Evolutionary conservation across 1,284 basidiomycete species (phyloP), one percentile per base, ranked within the genome.

Genomic region (Ustilago nuda): DNA sequence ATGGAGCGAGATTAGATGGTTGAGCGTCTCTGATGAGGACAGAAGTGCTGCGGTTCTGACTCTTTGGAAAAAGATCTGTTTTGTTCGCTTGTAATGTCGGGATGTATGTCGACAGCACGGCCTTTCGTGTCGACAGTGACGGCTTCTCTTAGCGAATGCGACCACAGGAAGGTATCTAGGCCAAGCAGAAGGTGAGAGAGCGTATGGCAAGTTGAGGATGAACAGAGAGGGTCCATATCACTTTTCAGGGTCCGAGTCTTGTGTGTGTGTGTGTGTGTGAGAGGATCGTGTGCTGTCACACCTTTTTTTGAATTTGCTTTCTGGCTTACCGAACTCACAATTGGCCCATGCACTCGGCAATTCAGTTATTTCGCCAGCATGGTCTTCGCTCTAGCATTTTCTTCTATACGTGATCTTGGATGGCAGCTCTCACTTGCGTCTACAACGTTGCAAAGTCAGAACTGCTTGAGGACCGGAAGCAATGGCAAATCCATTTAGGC

Each of bases 331-430:
- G 41, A 50, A 33, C 32, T 4, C 32, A 53, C 30, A 37, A 30
- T 32, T 59, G 57, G 57, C 57, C 57, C 46, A 59, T 39, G 57
- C 57, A 36, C 27, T 59, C 48, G 57, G 57, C 57, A 59, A 59
- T 48, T 33, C 13, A 32, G 3, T 6, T 27, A 36, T 58, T 58
- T 58, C 45, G 46, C 56, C 56, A 32, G 57, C 23, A 13, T 32
- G 35, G 5, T 1, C 32, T 57, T 35, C 17, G 33, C 30, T 46
- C 48, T 35, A 9, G 3, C 13, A 4, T 35, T 35, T 27, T 19
- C 48, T n/a, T 48, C n/a, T 46, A 17, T 46, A 3, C n/a, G 5
- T 30, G 33, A 17, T 17, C 51, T 32, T 19, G 8, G 43, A 5
- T 7, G 43, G 19, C n/a, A 19, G n/a, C 43, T 45, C 43, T 19